Evolutionary conservation across 2,329 filamentous ascomycete species (phyloP).

Genomic region (Neoscytalidium dimidiatum): DNA sequence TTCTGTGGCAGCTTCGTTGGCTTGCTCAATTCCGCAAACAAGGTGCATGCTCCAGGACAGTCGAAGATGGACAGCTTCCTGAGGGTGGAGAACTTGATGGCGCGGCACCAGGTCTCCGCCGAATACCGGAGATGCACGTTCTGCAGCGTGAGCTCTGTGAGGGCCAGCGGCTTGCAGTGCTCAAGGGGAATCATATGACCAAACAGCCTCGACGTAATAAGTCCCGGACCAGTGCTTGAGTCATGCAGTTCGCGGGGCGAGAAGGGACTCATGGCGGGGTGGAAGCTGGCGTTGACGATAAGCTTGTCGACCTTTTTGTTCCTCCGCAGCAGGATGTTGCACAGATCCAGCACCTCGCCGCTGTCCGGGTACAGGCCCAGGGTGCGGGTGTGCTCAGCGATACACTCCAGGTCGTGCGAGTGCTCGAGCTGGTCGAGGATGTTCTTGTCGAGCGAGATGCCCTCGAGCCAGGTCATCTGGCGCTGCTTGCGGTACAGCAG

Average conservation of each 20-base stretch:
- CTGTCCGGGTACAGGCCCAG: slow-evolving; percentile 51
- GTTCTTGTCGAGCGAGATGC: slow-evolving; percentile 46
- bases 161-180: slow-evolving; percentile 45
- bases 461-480: slow-evolving; percentile 51
- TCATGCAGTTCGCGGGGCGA: slow-evolving; percentile 48
- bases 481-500: slow-evolving; percentile 52
- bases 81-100: slow-evolving; percentile 48
- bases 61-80: slow-evolving; percentile 45
- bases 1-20: slow-evolving; percentile 46
- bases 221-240: slow-evolving; percentile 47
- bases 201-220: slow-evolving; percentile 50
- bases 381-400: slow-evolving; percentile 46
- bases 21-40: slow-evolving; percentile 51
- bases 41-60: slow-evolving; percentile 48
- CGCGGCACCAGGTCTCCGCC: slow-evolving; percentile 50
- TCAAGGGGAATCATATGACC: slow-evolving; percentile 50
- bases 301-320: slow-evolving; percentile 47
- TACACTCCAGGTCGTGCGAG: slow-evolving; percentile 39
- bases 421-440: slow-evolving; percentile 46
- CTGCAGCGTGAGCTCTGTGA: slow-evolving; percentile 48
- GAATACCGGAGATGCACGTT: slow-evolving; percentile 49
- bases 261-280: slow-evolving; percentile 36
- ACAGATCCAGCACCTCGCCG: slow-evolving; percentile 45
- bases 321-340: slow-evolving; percentile 45
- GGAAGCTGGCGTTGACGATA: slow-evolving; percentile 50